phyloP scores from a whole-genome alignment of 495 filamentous ascomycete species.

The Neurospora sublineolata region DNA sequence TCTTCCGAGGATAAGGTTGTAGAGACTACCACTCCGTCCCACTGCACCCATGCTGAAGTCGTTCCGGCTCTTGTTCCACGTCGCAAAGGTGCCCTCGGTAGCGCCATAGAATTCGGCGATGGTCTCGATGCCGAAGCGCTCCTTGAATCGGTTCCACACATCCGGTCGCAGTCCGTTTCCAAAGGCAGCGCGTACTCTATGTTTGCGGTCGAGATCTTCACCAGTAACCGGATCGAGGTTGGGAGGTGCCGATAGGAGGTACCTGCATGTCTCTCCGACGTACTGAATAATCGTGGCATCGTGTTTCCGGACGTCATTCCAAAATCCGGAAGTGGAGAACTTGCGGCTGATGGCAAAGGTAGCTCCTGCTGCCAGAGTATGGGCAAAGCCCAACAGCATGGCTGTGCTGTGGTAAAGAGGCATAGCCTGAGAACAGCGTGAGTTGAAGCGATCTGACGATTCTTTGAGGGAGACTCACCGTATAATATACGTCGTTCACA shows the following conservation, averaged over 20 bases:
- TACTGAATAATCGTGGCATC: slow-evolving; percentile 83
- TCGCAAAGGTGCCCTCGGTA: slow-evolving; percentile 64
- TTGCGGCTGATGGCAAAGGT: slow-evolving; percentile 65
- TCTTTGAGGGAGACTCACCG: slow-evolving; percentile 37
- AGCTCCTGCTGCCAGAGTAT: slow-evolving; percentile 45
- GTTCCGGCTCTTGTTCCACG: slow-evolving; percentile 69
- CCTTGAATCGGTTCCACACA: slow-evolving; percentile 79
- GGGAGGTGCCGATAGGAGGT: slow-evolving; percentile 66
- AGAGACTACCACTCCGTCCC: slow-evolving; percentile 60
- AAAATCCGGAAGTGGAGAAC: slow-evolving; percentile 77
- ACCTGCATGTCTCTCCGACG: slow-evolving; percentile 89
- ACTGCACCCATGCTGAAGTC: slow-evolving; percentile 69
- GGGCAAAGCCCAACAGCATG: slow-evolving; percentile 53
- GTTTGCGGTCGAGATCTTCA: slow-evolving; percentile 63
- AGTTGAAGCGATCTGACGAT: not conserved
- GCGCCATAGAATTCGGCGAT: slow-evolving; percentile 86
- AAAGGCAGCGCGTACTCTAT: slow-evolving; percentile 69
- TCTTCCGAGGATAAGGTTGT: slow-evolving; percentile 39
- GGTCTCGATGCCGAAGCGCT: slow-evolving; percentile 70
- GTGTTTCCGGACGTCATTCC: slow-evolving; percentile 61
- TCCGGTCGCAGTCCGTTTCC: slow-evolving; percentile 91
- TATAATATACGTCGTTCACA: slow-evolving; percentile 64
- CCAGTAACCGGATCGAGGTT: slow-evolving; percentile 51
- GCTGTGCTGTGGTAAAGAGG: slow-evolving; percentile 90
- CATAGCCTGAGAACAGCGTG: slow-evolving; percentile 53